These are phyloP conservation scores for Leucoagaricus sp. DNA, from an alignment of 1,284 basidiomycete genomes.

Conservation along the genomic window DNA sequence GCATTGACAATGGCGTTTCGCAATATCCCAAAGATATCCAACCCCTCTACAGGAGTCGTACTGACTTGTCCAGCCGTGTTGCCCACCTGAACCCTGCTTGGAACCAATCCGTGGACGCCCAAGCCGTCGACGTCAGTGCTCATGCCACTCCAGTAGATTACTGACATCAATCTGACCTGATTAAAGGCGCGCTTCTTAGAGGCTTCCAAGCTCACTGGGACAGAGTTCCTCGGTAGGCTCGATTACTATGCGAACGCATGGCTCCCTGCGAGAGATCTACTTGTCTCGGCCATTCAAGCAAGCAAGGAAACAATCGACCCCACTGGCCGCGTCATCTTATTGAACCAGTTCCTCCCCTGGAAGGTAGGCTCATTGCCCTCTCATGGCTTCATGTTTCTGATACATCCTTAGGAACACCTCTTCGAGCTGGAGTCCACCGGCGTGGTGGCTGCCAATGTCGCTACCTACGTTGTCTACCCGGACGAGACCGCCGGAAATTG, in stretches of 20 bases:
- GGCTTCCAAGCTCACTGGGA: conserved; percentile 84
- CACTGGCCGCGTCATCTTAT: conserved; percentile 79
- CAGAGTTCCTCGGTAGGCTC: conserved; percentile 83
- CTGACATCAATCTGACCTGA: background rate
- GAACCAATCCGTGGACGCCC: conserved; percentile 74
- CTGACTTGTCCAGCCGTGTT: conserved; percentile 84
- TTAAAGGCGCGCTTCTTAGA: conserved; percentile 71
- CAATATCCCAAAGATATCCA: conserved; percentile 67
- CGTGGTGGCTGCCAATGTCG: conserved; percentile 48
- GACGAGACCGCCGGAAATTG: conserved; percentile 82
- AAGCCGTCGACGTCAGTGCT: conserved; percentile 70
- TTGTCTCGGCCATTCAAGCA: conserved; percentile 64
- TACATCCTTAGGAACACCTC: conserved; percentile 76
- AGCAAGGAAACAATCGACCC: conserved; percentile 65
- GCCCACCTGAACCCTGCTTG: conserved; percentile 86
- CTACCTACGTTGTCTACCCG: conserved; percentile 90
- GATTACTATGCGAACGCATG: conserved; percentile 88
- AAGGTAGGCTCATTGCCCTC: conserved; percentile 54
- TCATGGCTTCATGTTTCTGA: background rate
- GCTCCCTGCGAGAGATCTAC: conserved; percentile 90
- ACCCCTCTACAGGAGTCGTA: conserved; percentile 73
- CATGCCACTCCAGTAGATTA: background rate
- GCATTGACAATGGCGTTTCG: conserved; percentile 92
- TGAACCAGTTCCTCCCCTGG: conserved; percentile 85
- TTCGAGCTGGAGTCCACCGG: conserved; percentile 78